Conservation (phyloP, 2,329 filamentous ascomycete species). For the Achaetomium macrosporum region DNA sequence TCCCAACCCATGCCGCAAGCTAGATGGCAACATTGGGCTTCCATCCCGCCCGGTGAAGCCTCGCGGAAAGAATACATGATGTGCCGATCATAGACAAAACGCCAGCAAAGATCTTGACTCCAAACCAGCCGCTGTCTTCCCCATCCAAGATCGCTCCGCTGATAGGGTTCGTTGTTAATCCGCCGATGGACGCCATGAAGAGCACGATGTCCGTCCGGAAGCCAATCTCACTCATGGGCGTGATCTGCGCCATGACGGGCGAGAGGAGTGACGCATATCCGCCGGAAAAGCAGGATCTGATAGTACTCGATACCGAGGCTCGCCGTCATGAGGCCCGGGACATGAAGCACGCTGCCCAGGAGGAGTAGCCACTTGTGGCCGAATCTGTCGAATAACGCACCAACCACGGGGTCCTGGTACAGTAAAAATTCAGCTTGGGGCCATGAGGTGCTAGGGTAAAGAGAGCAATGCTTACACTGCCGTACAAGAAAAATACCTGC, state of each 20-base stretch:
- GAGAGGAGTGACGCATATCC: conserved; percentile 36
- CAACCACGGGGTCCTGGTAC: conserved; percentile 51
- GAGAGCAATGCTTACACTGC: conserved; percentile 18
- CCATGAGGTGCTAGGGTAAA: neutral
- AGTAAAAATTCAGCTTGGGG: neutral
- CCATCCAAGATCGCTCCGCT: conserved; percentile 35
- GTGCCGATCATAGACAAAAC: neutral
- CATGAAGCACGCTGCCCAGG: conserved; percentile 47
- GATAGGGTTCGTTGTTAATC: conserved; percentile 47
- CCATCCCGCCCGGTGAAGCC: no score
- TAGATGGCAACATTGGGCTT: no score
- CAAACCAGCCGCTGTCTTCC: conserved; percentile 28
- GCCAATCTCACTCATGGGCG: conserved; percentile 49
- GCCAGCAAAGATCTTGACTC: conserved; percentile 23
- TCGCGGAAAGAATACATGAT: no score
- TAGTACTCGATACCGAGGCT: conserved; percentile 41
- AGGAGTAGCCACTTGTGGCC: conserved; percentile 53
- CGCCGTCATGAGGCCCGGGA: conserved; percentile 60
- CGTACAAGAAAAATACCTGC: conserved; percentile 51
- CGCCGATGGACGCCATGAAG: conserved; percentile 44
- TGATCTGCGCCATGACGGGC: conserved; percentile 45
- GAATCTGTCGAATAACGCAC: conserved; percentile 56
- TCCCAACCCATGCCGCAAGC: no score
- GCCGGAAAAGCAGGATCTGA: conserved; percentile 38
- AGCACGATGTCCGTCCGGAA: conserved; percentile 49